A percentile compares a stretch with the other conserved stretches of the same genome.
phyloP scores from a whole-genome alignment of 257 asterid species.

The Verbena officinalis region DNA sequence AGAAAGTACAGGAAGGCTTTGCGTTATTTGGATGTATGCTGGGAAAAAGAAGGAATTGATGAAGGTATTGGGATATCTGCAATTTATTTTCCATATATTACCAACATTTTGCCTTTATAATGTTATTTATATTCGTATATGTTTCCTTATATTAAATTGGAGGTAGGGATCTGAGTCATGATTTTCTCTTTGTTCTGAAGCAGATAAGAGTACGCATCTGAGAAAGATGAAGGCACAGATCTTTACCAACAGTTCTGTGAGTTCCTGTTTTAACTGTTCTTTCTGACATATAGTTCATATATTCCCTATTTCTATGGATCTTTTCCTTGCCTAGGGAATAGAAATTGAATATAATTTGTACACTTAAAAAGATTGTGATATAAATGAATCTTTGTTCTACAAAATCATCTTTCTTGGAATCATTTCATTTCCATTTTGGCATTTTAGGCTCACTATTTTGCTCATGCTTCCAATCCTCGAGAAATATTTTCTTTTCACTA shows the following conservation, averaged over 20 bases:
- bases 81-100: background rate
- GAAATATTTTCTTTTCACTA: background rate
- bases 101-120: background rate
- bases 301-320: too few species aligned
- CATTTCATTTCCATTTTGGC: background rate
- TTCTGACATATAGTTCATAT: too few species aligned
- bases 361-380: background rate
- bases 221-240: slow-evolving; percentile 88
- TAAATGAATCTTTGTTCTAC: background rate
- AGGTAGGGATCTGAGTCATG: slow-evolving; percentile 16
- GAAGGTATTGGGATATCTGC: slow-evolving; percentile 51
- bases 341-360: too few species aligned
- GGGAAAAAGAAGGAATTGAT: slow-evolving; percentile 99
- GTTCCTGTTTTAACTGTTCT: slow-evolving; percentile 37
- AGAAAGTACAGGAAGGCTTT: slow-evolving; percentile 93
- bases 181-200: slow-evolving; percentile 8
- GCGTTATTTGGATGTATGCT: slow-evolving; percentile 89
- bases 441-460: background rate
- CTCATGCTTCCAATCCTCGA: slow-evolving; percentile 1
- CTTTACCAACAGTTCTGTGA: slow-evolving; percentile 93
- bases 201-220: slow-evolving; percentile 67
- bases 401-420: background rate
- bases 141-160: background rate
- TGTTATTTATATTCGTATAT: too few species aligned
- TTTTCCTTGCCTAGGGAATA: too few species aligned